phyloP scores from a whole-genome alignment of 345 rosid genomes.

The Gossypium herbaceum region DNA sequence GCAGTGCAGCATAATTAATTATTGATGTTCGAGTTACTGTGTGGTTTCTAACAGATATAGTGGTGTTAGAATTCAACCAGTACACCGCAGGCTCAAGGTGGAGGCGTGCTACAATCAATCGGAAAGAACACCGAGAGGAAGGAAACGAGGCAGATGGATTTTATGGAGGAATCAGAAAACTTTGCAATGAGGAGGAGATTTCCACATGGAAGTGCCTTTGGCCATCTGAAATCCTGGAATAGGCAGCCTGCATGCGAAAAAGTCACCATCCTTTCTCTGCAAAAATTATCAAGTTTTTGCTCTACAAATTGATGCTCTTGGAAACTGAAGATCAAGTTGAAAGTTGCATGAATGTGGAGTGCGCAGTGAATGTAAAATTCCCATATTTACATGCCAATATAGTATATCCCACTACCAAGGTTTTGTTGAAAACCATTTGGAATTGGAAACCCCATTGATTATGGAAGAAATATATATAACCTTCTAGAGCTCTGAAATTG shows the following conservation, averaged over 20 bases:
- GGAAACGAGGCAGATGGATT: slow-evolving; percentile 83
- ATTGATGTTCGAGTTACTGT: slow-evolving; percentile 5
- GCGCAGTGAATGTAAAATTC: neutral
- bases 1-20: neutral
- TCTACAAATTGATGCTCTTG: neutral
- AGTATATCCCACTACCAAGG: neutral
- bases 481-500: neutral
- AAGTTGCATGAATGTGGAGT: neutral
- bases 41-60: slow-evolving; percentile 43
- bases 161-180: slow-evolving; percentile 83
- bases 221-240: slow-evolving; percentile 62
- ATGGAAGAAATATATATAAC: neutral
- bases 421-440: neutral
- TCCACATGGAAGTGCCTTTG: slow-evolving; percentile 63
- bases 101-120: slow-evolving; percentile 50
- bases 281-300: neutral
- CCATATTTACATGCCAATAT: neutral
- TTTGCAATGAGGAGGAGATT: slow-evolving; percentile 52
- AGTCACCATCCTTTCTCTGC: neutral
- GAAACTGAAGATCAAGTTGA: neutral
- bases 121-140: slow-evolving; percentile 71
- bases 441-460: neutral
- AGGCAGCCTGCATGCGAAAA: slow-evolving; percentile 18
- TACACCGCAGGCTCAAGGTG: slow-evolving; percentile 70
- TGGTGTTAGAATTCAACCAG: slow-evolving; percentile 65